Evolutionary conservation across 768 basidiomycete genomes (phyloP), one percentile per base, ranked within the genome.

Genomic region (Psilocybe cubensis): DNA sequence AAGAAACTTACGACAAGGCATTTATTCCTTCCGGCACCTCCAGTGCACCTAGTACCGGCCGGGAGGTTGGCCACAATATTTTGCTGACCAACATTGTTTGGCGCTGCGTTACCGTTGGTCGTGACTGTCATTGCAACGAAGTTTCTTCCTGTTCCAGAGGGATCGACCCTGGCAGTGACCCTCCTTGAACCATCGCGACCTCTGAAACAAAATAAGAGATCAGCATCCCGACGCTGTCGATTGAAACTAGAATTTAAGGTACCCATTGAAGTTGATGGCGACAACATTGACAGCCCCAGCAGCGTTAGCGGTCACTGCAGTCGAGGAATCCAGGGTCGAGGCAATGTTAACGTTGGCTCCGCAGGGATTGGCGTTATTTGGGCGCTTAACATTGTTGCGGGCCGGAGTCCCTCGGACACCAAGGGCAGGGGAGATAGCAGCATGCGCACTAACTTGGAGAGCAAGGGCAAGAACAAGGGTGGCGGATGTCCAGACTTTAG

Each of bases 201-300:
- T 40, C 68, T 73, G 28, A 24, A 23, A 17, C 24, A 46, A 18
- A 33, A 44, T 43, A n/a, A 44, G n/a, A 29, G 52, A 17, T 38
- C 1, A 38, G 2, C 8, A 33, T 33, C 35, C 31, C 29, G 43
- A 20, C 10, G 18, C 33, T 35, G 41, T 42, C 21, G 12, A 33
- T 45, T 20, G 20, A 14, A 21, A 38, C 12, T 17, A 28, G 9
- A 10, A 28, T 18, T 5, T 14, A 23, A 54, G 59, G 21, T 63
- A 83, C 83, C 57, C 73, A 57, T 83, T 83, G 65, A 83, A 83
- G 68, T 79, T 75, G 42, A 68, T 76, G 54, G 72, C 72, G 24
- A 70, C 77, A 21, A 72, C 74, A 5, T 68, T 67, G 66, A 83
- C 78, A 0, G 73, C 57, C 28, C 81, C 81, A 47, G 79, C 71